phyloP scores from a whole-genome alignment of 805 yeast species.

The Kuraishia molischiana region DNA sequence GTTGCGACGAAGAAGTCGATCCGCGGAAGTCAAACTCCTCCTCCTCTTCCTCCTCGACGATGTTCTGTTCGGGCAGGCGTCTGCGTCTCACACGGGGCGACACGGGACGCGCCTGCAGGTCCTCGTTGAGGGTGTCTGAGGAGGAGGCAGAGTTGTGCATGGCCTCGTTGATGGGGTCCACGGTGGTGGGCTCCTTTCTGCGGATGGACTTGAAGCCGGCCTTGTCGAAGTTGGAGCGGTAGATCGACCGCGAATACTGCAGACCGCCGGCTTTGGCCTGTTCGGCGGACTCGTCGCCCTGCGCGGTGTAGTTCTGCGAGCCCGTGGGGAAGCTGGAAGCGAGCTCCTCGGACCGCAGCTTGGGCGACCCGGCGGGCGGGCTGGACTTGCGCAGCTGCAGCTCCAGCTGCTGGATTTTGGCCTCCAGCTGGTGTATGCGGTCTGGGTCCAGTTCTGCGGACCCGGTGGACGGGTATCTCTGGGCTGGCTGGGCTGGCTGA shows the following conservation, averaged over 20 bases:
- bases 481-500: not conserved
- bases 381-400: slow-evolving; percentile 9
- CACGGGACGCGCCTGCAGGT: not conserved
- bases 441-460: slow-evolving; percentile 3
- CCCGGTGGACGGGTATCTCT: not conserved
- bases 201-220: slow-evolving; percentile 23
- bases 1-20: not conserved
- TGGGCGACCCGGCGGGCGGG: not conserved
- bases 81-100: not conserved
- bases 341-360: not conserved
- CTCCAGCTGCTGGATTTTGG: slow-evolving; percentile 19
- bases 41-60: not conserved
- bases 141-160: not conserved
- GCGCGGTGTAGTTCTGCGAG: not conserved
- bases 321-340: not conserved
- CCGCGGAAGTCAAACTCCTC: not conserved
- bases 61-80: not conserved
- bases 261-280: slow-evolving; percentile 23
- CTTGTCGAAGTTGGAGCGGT: slow-evolving; percentile 24
- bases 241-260: slow-evolving; percentile 22
- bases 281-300: slow-evolving; percentile 13
- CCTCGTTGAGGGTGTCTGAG: not conserved
- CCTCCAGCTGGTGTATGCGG: slow-evolving; percentile 18
- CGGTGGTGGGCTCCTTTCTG: slow-evolving; percentile 6
- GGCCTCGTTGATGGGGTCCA: not conserved